phyloP scores from a whole-genome alignment of 257 asterid genomes.

The Fraxinus cuspidata region DNA sequence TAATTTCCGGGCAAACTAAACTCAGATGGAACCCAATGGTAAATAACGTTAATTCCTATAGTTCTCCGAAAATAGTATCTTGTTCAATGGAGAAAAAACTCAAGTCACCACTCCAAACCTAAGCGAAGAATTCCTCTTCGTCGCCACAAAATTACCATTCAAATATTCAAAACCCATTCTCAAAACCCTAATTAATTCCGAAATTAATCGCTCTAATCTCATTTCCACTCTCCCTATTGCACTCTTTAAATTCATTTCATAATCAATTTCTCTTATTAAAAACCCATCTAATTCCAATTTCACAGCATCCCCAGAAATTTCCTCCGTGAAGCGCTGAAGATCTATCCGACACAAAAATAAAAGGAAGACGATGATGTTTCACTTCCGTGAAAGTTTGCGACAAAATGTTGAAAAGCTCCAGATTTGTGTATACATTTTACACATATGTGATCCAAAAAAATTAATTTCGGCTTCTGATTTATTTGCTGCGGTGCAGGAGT shows the following conservation, averaged over 20 bases:
- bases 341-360: constrained; percentile 50
- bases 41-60: constrained; percentile 9
- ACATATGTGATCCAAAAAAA: constrained; percentile 56
- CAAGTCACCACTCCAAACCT: constrained; percentile 67
- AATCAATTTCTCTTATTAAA: constrained; percentile 53
- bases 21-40: constrained; percentile 13
- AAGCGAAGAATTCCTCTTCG: constrained; percentile 70
- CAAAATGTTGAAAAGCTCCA: constrained; percentile 48
- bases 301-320: constrained; percentile 60
- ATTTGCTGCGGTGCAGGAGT: constrained; percentile 55
- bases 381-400: constrained; percentile 29
- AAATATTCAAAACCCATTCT: constrained; percentile 63
- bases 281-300: constrained; percentile 30
- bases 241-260: constrained; percentile 55
- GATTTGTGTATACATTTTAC: constrained; percentile 53
- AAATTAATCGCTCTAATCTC: constrained; percentile 44
- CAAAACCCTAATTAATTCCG: constrained; percentile 53
- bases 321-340: constrained; percentile 83
- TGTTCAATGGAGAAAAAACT: constrained; percentile 78
- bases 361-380: constrained; percentile 22
- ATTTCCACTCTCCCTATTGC: constrained; percentile 55
- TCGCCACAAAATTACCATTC: constrained; percentile 49
- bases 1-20: background rate
- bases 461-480: constrained; percentile 56
- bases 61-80: background rate